A percentile compares a stretch with the other conserved stretches of the same genome.
Evolutionary conservation across 2,329 filamentous ascomycete species (phyloP).

Genomic region (Monosporascus sp.): DNA sequence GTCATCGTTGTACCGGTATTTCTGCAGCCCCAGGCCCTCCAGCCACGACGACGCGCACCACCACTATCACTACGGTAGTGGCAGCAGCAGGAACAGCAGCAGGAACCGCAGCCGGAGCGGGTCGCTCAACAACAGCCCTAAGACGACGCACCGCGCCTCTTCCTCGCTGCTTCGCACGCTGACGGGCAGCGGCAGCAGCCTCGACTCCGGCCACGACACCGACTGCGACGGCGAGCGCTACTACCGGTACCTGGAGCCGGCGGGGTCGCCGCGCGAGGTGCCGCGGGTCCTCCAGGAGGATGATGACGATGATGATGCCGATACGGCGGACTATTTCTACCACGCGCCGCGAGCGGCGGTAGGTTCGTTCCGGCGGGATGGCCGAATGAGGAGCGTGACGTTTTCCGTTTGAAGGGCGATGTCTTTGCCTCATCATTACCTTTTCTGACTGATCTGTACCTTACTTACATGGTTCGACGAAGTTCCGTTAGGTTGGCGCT

Average conservation of each 20-base stretch:
- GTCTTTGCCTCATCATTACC: too few relatives aligned
- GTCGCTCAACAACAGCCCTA: slow-evolving; percentile 6
- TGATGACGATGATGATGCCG: neutral
- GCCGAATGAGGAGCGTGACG: neutral
- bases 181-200: slow-evolving; percentile 1
- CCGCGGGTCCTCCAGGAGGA: neutral
- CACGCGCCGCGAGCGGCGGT: too few relatives aligned
- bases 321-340: neutral
- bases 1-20: too few relatives aligned
- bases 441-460: too few relatives aligned
- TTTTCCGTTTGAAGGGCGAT: neutral
- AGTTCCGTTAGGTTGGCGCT: too few relatives aligned
- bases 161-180: neutral
- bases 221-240: slow-evolving; percentile 8
- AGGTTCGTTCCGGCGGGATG: too few relatives aligned
- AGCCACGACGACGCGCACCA: too few relatives aligned
- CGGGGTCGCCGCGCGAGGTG: neutral
- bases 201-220: slow-evolving; percentile 4
- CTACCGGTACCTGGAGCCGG: slow-evolving; percentile 11
- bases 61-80: neutral
- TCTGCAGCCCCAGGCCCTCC: too few relatives aligned
- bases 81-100: neutral
- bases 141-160: slow-evolving; percentile 9
- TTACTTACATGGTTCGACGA: too few relatives aligned
- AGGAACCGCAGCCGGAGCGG: neutral